Base-by-base conservation (phyloP, 164 flowering plant genomes). In the Taxillus chinensis region DNA sequence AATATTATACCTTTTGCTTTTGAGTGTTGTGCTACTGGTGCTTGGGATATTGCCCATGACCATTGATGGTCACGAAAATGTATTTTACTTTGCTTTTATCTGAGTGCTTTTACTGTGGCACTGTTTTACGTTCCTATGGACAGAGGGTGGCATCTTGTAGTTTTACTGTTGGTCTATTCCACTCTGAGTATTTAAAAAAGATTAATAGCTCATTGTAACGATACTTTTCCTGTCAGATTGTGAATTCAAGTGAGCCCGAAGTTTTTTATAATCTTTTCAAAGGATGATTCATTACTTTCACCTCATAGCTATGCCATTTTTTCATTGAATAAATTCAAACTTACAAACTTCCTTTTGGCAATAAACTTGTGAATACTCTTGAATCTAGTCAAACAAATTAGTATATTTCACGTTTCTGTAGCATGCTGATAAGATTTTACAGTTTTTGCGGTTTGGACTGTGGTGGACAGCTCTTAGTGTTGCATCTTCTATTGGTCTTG, bases 391-490 rank as follows among this genome's bases (percentile, higher is more conserved):
- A 27, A 27, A 27, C 27, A 2, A 0, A 27, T 27, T 27, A 0
- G 27, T 0, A 27, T 27, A 27, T 27, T 27, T 27, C 41, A 17
- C 70, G 39, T 70, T 67, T 63, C n/a, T 81, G 75, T 84, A 91
- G 96, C 95, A 92, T 72, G 69, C 82, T 56, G 83, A 87, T 65
- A 96, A 92, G 73, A 67, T 86, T 41, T 64, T 72, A 43, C 65
- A 67, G 49, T 89, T 84, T 71, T 57, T 84, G 48, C 75, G 67
- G 45, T 92, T 79, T 75, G 83, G 74, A 41, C 55, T 86, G 37
- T 92, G 96, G 98, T 92, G 98, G 98, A 68, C 84, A 52, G 83
- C 87, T 59, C 95, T 92, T 73, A 96, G 98, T 68, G 92, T 92
- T 68, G 96, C 96, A 67, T 92, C 98, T 38, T 89, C 98, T 64